Evolutionary conservation across 306 rosid species (phyloP).

Genomic region (Cotoneaster glaucophyllus): DNA sequence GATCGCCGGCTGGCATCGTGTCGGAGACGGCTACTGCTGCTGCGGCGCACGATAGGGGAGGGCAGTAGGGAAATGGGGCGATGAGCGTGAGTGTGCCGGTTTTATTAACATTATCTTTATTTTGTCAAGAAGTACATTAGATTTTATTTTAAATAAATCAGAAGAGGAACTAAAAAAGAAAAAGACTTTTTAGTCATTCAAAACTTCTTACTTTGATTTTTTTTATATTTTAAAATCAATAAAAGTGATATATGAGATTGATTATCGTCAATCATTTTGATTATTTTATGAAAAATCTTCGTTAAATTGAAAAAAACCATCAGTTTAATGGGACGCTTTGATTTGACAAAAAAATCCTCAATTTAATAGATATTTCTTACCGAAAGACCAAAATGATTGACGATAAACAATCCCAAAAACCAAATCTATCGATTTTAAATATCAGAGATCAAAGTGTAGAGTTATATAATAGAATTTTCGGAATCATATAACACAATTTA

Average conservation of each 20-base stretch:
- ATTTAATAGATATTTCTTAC: no score
- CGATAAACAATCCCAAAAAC: accelerated
- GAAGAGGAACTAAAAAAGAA: neutral
- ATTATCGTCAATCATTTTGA: no score
- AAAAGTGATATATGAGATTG: accelerated
- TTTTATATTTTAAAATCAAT: no score
- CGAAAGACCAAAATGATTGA: no score
- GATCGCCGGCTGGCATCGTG: constrained; percentile 59
- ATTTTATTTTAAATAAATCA: neutral
- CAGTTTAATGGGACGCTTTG: accelerated
- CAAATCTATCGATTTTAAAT: no score
- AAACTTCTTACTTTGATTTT: no score
- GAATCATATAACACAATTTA: no score
- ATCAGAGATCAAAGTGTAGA: accelerated
- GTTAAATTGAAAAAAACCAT: no score
- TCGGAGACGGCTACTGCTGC: neutral
- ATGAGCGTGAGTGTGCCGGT: neutral
- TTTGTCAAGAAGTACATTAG: neutral
- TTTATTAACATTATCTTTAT: neutral
- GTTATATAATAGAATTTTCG: no score
- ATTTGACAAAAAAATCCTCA: no score
- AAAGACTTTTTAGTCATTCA: no score
- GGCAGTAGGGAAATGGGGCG: neutral
- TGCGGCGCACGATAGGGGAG: neutral
- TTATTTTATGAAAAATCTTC: no score